Conservation (phyloP, 805 yeast species). For the Candida methanosorbosa region DNA sequence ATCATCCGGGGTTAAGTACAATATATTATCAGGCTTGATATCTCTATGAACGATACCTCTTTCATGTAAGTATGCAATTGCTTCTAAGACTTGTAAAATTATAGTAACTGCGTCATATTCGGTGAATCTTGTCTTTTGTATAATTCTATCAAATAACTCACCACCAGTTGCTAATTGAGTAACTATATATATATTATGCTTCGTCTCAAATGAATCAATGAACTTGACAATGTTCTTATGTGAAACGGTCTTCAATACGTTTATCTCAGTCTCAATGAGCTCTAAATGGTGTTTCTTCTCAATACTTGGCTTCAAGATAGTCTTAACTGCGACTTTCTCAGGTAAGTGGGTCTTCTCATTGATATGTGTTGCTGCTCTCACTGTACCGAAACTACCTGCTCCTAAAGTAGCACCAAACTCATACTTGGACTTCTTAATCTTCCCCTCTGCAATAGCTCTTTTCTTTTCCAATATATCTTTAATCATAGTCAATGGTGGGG, state of each 20-base stretch:
- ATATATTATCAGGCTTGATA: slow-evolving; percentile 64
- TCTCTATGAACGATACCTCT: slow-evolving; percentile 68
- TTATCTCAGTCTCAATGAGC: slow-evolving; percentile 68
- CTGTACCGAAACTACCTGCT: slow-evolving; percentile 94
- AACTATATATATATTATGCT: slow-evolving; percentile 78
- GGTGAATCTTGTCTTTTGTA: slow-evolving; percentile 67
- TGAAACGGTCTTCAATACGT: slow-evolving; percentile 48
- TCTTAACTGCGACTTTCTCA: slow-evolving; percentile 76
- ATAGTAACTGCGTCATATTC: slow-evolving; percentile 74
- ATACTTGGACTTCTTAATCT: slow-evolving; percentile 27
- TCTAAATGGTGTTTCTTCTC: slow-evolving; percentile 55
- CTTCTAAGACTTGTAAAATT: slow-evolving; percentile 61
- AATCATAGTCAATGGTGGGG: neutral
- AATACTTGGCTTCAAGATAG: slow-evolving; percentile 69
- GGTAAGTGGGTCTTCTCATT: slow-evolving; percentile 29
- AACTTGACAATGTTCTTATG: slow-evolving; percentile 81
- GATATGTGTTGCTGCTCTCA: slow-evolving; percentile 52
- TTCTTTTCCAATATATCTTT: neutral
- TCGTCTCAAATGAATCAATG: slow-evolving; percentile 81
- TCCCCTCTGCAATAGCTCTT: neutral
- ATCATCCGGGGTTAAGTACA: slow-evolving; percentile 45
- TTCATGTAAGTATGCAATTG: slow-evolving; percentile 65
- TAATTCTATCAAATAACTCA: slow-evolving; percentile 79
- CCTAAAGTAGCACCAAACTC: slow-evolving; percentile 81
- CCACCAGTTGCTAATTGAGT: slow-evolving; percentile 93